Base-by-base conservation (phyloP, 164 flowering plant genomes). In the Vitis cinerea region DNA sequence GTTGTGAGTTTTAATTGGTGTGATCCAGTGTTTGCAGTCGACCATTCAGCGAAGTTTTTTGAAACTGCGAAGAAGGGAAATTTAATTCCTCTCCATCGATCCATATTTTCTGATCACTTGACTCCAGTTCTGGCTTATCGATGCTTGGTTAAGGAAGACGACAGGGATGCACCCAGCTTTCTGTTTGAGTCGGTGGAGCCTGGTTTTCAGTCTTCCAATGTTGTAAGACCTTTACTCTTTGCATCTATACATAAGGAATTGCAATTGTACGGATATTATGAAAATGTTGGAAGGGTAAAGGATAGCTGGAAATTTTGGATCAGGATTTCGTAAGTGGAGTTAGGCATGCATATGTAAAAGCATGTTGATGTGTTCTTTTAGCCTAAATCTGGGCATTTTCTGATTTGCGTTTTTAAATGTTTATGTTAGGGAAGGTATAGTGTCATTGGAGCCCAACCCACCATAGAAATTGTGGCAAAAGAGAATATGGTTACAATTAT, bases 101-200 rank as follows among this genome's bases (percentile, higher is more conserved):
- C 85, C 61, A 82, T 90, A 61, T 90, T 90, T 72, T 86, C 90
- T 1, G 97, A 92, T 75, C 95, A 90, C 62, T 74, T 92, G 61
- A 92, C 90, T 3, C 97, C 97, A 3, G 90, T 92, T 23, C 81
- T 92, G 2, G 97, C 97, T 7, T 92, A 92, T 67, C 84, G 97
- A n/a, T 92, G 95, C 64, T 75, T 92, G 71, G 95, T 92, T 3
- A 85, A 82, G 77, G 95, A 92, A 71, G 93, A 88, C 62, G 93
- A 92, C 8, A 76, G 92, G 56, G 95, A 92, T 9, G 85, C 93
- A 59, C 93, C 97, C 0, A 92, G 97, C 72, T 92, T 93, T 77
- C 73, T 90, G 53, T 93, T 82, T 17, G 97, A 91, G 76, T 86
- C 98, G 0, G 94, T 91, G 16, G 93, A 91, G 78, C 93, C 93